Conservation (phyloP, 2,329 filamentous ascomycete genomes). For the Westerdykella ornata region DNA sequence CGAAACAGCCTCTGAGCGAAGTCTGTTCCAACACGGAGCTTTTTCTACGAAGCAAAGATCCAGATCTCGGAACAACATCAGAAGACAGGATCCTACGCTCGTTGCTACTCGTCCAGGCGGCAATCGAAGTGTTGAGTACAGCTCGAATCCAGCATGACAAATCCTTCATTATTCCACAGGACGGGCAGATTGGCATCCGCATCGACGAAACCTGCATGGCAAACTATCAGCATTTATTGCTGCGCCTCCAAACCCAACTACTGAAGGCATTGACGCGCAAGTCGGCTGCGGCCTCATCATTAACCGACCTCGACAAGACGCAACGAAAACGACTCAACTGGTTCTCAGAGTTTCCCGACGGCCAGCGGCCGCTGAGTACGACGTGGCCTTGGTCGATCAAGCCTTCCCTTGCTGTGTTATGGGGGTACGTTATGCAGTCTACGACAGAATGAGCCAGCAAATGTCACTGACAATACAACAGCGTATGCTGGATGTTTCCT, state of each 20-base stretch:
- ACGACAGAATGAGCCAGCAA: too few species aligned
- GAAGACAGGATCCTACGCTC: slow-evolving; percentile 23
- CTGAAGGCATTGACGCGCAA: slow-evolving; percentile 26
- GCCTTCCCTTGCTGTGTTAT: slow-evolving; percentile 39
- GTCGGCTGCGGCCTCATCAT: slow-evolving; percentile 24
- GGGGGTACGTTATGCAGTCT: slow-evolving; percentile 23
- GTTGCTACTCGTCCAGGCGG: slow-evolving; percentile 26
- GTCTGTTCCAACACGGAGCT: slow-evolving; percentile 27
- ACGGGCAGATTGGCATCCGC: slow-evolving; percentile 21
- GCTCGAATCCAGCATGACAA: slow-evolving; percentile 24
- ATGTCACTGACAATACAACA: background rate
- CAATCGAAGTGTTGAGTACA: slow-evolving; percentile 25
- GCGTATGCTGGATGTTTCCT: slow-evolving; percentile 40
- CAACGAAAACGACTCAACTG: slow-evolving; percentile 31
- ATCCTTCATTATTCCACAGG: slow-evolving; percentile 27
- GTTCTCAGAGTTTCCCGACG: slow-evolving; percentile 39
- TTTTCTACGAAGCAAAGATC: slow-evolving; percentile 31
- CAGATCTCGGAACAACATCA: slow-evolving; percentile 25
- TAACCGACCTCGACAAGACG: slow-evolving; percentile 26
- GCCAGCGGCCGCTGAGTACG: slow-evolving; percentile 36
- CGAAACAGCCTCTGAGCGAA: slow-evolving; percentile 20
- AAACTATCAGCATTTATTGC: slow-evolving; percentile 41
- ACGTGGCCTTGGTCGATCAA: slow-evolving; percentile 43
- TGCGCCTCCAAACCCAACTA: slow-evolving; percentile 35
- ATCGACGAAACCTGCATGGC: slow-evolving; percentile 37